These are phyloP conservation scores for Ophiorrhiza pumila DNA, from an alignment of 257 asterid species.

Conservation along the genomic window DNA sequence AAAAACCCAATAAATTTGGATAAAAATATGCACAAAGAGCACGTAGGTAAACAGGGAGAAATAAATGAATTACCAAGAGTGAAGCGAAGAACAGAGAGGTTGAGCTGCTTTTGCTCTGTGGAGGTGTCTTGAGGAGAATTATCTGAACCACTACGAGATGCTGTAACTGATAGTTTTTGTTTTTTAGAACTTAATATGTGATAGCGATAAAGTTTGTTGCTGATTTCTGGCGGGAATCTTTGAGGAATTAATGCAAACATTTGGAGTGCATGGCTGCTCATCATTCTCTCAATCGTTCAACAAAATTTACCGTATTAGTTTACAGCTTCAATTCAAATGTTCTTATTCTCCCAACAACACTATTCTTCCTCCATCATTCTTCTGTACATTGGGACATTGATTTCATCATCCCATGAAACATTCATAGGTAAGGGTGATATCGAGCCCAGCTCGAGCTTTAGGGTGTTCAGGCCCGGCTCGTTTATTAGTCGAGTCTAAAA, in stretches of 20 bases:
- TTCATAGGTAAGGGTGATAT: too few relatives aligned
- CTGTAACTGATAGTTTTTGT: slow-evolving; percentile 11
- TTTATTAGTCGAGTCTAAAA: too few relatives aligned
- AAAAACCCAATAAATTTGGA: not conserved
- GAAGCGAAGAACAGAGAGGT: slow-evolving; percentile 93
- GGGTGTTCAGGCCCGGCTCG: too few relatives aligned
- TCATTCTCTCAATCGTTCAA: too few relatives aligned
- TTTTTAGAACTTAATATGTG: not conserved
- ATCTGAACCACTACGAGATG: slow-evolving; percentile 34
- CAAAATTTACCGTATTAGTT: too few relatives aligned
- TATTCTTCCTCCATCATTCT: too few relatives aligned
- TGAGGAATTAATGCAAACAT: slow-evolving; percentile 18
- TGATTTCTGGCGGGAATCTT: slow-evolving; percentile 4
- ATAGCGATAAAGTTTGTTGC: not conserved
- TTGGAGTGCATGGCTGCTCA: slow-evolving; percentile 12
- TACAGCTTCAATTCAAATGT: too few relatives aligned
- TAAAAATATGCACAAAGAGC: not conserved
- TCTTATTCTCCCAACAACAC: too few relatives aligned
- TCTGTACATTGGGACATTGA: too few relatives aligned
- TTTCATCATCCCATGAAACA: too few relatives aligned
- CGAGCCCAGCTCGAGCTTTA: too few relatives aligned
- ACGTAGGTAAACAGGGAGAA: not conserved
- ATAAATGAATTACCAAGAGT: slow-evolving; percentile 52
- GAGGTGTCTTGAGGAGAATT: slow-evolving; percentile 31
- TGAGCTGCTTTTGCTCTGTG: slow-evolving; percentile 47